phyloP scores from a whole-genome alignment of 257 asterid genomes.

The Cruciata laevipes region DNA sequence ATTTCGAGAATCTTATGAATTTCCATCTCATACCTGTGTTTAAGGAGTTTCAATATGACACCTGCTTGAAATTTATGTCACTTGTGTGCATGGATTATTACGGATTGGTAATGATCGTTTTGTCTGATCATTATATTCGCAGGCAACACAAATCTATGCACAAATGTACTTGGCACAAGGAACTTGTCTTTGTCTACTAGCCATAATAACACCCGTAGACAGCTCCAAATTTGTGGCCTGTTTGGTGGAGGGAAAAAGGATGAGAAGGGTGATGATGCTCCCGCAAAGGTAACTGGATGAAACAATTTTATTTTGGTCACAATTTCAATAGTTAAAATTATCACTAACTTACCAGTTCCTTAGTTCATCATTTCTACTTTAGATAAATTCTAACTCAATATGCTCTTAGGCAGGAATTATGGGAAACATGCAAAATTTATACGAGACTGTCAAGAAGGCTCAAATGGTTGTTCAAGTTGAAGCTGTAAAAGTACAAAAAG shows the following conservation, averaged over 20 bases:
- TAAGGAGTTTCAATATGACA: not conserved
- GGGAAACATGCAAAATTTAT: constrained; percentile 95
- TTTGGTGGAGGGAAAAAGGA: constrained; percentile 76
- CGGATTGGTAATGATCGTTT: not conserved
- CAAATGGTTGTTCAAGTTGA: constrained; percentile 98
- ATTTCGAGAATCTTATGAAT: not conserved
- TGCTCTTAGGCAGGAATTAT: constrained; percentile 75
- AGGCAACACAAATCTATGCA: constrained; percentile 14
- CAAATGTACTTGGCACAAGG: constrained; percentile 15
- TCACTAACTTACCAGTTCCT: not conserved
- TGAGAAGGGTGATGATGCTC: constrained; percentile 53
- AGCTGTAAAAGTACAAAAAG: constrained; percentile 92
- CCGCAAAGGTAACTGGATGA: constrained; percentile 45
- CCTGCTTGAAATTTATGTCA: not conserved
- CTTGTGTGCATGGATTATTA: not conserved
- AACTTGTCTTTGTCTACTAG: constrained; percentile 16
- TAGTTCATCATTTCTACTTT: not conserved
- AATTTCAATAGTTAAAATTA: not conserved
- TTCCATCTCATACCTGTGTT: not conserved
- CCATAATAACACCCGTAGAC: constrained; percentile 25
- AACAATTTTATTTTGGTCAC: not conserved
- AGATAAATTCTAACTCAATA: constrained; percentile 13
- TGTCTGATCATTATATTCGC: constrained; percentile 10
- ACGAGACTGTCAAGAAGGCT: constrained; percentile 94
- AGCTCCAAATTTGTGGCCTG: constrained; percentile 50